These are phyloP conservation scores for Lecanoromycetidae sp. DNA, from an alignment of 2,329 filamentous ascomycete genomes.

Conservation along the genomic window DNA sequence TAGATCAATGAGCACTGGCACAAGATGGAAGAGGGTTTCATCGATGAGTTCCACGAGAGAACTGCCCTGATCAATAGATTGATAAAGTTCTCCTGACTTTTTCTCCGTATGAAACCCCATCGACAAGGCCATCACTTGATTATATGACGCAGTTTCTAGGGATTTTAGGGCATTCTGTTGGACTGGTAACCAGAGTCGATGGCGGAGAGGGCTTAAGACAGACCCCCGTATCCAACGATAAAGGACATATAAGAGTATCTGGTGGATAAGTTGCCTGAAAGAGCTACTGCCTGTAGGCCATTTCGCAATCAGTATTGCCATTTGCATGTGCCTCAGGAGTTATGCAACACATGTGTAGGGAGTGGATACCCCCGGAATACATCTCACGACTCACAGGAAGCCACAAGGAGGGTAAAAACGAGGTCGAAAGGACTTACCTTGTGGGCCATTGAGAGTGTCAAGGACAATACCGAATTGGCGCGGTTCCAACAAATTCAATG, in stretches of 20 bases:
- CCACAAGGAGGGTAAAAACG: too few relatives aligned
- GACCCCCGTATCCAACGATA: conserved; percentile 39
- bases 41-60: conserved; percentile 49
- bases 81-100: conserved; percentile 51
- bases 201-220: conserved; percentile 35
- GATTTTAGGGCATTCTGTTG: conserved; percentile 46
- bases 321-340: too few relatives aligned
- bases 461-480: conserved; percentile 69
- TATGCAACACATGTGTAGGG: too few relatives aligned
- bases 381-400: too few relatives aligned
- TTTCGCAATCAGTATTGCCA: too few relatives aligned
- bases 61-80: conserved; percentile 51
- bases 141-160: conserved; percentile 50
- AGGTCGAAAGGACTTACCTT: too few relatives aligned
- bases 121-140: conserved; percentile 55
- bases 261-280: conserved; percentile 35
- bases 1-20: conserved; percentile 52
- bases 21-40: conserved; percentile 45
- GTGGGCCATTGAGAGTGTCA: conserved; percentile 56
- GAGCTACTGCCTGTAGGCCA: conserved; percentile 24
- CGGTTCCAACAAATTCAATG: conserved; percentile 66
- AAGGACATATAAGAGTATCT: conserved; percentile 41
- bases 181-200: conserved; percentile 43
- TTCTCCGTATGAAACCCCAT: conserved; percentile 60
- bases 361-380: too few relatives aligned